phyloP scores from a whole-genome alignment of 106 monocot genomes.

The Platanthera guangdongensis region DNA sequence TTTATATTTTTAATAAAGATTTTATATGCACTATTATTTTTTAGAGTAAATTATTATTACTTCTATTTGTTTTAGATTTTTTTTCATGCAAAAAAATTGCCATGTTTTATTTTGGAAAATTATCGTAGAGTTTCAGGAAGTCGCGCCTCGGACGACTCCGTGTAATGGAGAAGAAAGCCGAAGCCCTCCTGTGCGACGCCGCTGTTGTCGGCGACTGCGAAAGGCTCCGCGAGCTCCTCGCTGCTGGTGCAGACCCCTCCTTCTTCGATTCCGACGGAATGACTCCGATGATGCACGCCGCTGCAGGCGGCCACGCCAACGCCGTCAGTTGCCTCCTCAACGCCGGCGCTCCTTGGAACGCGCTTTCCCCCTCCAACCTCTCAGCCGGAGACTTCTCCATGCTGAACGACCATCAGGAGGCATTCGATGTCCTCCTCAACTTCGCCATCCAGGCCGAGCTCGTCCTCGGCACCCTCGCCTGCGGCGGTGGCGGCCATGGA shows the following conservation, averaged over 20 bases:
- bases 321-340: constrained; percentile 54
- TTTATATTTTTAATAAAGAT: too few species aligned
- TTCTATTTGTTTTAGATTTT: too few species aligned
- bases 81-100: too few species aligned
- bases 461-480: constrained; percentile 55
- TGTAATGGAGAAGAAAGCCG: constrained; percentile 11
- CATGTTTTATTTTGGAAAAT: too few species aligned
- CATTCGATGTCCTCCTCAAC: constrained; percentile 63
- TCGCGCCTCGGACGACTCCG: too few species aligned
- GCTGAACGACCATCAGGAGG: constrained; percentile 45
- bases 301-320: constrained; percentile 41
- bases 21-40: too few species aligned
- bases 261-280: constrained; percentile 52
- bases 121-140: too few species aligned
- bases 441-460: constrained; percentile 74
- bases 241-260: constrained; percentile 57
- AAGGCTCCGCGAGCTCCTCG: constrained; percentile 31
- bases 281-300: constrained; percentile 90
- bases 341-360: constrained; percentile 92
- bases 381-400: constrained; percentile 89
- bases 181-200: constrained; percentile 42
- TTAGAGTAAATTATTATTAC: too few species aligned
- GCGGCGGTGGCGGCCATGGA: neutral
- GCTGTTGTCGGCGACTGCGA: constrained; percentile 32
- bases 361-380: constrained; percentile 54